phyloP scores from a whole-genome alignment of 1,139 yeast genomes.

The Kodamaea anthophila region DNA sequence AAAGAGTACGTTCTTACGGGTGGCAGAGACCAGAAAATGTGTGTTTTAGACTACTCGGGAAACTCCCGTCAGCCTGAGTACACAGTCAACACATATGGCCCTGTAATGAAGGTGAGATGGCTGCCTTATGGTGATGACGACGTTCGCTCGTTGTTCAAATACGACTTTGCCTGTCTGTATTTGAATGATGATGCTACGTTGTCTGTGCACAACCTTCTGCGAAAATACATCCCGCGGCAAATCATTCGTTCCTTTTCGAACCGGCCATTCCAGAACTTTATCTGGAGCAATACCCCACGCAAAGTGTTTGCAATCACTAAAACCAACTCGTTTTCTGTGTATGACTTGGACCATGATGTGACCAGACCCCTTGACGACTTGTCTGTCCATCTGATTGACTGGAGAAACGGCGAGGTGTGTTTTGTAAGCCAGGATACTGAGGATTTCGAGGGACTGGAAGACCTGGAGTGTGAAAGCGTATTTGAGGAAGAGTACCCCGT shows the following conservation, averaged over 20 bases:
- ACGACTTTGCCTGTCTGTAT: conserved; percentile 74
- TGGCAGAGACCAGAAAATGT: conserved; percentile 82
- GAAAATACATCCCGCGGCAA: conserved; percentile 73
- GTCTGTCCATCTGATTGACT: conserved; percentile 43
- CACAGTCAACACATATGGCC: conserved; percentile 69
- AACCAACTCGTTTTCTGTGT: conserved; percentile 46
- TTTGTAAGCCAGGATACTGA: conserved; percentile 48
- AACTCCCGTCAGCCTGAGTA: conserved; percentile 54
- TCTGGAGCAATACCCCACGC: conserved; percentile 35
- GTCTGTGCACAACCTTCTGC: conserved; percentile 63
- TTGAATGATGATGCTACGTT: conserved; percentile 72
- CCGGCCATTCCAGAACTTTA: conserved; percentile 39
- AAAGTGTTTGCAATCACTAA: conserved; percentile 39
- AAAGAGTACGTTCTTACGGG: conserved; percentile 82
- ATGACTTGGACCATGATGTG: conserved; percentile 46
- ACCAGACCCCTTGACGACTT: conserved; percentile 49
- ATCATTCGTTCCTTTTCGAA: conserved; percentile 51
- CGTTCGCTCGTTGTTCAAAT: conserved; percentile 25
- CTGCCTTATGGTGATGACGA: conserved; percentile 24
- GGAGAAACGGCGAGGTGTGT: conserved; percentile 39
- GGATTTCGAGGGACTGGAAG: conserved; percentile 25
- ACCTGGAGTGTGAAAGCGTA: conserved; percentile 4
- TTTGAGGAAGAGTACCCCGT: conserved; percentile 6
- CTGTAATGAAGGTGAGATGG: conserved; percentile 73
- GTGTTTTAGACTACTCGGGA: conserved; percentile 61